A percentile compares a stretch with the other conserved stretches of the same genome.
These are phyloP conservation scores for Misopates orontium DNA, from an alignment of 257 asterid species.

Conservation along the genomic window DNA sequence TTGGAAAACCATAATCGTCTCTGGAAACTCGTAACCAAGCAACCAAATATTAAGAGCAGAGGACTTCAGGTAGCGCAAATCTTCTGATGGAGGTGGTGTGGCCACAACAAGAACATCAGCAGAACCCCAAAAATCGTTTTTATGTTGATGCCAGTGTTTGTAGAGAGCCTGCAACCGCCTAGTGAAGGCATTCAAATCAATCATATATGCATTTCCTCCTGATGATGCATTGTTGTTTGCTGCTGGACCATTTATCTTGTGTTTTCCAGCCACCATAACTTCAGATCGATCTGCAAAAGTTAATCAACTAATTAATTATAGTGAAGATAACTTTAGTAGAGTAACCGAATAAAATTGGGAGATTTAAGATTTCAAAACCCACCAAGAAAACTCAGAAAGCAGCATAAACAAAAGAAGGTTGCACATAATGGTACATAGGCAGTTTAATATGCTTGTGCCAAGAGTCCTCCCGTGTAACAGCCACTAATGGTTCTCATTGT, in stretches of 20 bases:
- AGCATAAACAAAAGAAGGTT: not conserved
- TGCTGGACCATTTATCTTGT: slow-evolving; percentile 38
- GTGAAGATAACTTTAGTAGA: too few species aligned
- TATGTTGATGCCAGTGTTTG: slow-evolving; percentile 53
- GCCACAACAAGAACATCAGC: slow-evolving; percentile 53
- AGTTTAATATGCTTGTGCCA: not conserved
- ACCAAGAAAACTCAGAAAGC: not conserved
- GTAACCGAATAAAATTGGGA: too few species aligned
- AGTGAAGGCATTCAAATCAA: slow-evolving; percentile 49
- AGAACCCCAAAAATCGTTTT: slow-evolving; percentile 55
- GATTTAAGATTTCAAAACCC: too few species aligned
- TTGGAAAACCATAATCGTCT: slow-evolving; percentile 67
- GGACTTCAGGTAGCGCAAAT: slow-evolving; percentile 67
- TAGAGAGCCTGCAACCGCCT: slow-evolving; percentile 52
- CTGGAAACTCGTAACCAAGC: slow-evolving; percentile 74
- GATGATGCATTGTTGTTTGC: slow-evolving; percentile 34
- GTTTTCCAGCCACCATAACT: slow-evolving; percentile 50
- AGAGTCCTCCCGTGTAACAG: not conserved
- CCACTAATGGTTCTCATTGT: not conserved
- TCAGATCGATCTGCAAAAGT: slow-evolving; percentile 25
- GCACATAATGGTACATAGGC: not conserved
- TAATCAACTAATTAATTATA: not conserved
- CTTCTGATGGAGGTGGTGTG: slow-evolving; percentile 68
- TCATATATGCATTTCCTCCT: slow-evolving; percentile 39
- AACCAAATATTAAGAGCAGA: slow-evolving; percentile 67